A percentile compares a stretch with the other conserved stretches of the same genome.
Conservation (phyloP, 2,329 filamentous ascomycete genomes). For the Diaporthe destruens region DNA sequence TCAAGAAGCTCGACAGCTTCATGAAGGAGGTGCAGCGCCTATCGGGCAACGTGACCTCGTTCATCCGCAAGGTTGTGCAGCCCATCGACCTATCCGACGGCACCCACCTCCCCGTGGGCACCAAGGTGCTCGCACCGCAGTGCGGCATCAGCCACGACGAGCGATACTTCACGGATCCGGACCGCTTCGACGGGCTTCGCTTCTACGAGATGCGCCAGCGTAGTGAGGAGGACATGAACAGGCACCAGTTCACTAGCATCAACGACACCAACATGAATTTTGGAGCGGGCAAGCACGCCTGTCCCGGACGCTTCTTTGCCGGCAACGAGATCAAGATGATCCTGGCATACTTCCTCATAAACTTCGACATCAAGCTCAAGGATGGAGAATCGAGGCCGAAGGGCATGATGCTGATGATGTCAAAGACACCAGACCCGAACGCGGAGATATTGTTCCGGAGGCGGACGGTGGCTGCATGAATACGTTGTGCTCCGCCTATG, state of each 20-base stretch:
- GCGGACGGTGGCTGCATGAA: conserved; percentile 46
- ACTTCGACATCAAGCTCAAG: conserved; percentile 57
- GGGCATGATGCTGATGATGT: conserved; percentile 55
- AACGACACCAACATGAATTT: conserved; percentile 60
- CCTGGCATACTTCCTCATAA: conserved; percentile 56
- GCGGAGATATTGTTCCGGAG: conserved; percentile 56
- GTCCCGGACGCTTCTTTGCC: conserved; percentile 63
- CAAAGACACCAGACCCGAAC: conserved; percentile 56
- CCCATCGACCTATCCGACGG: conserved; percentile 61
- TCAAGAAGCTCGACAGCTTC: conserved; percentile 63
- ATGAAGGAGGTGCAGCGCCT: conserved; percentile 59
- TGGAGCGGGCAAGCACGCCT: conserved; percentile 61
- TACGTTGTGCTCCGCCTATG: background rate
- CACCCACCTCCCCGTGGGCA: conserved; percentile 57
- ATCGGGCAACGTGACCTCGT: conserved; percentile 58
- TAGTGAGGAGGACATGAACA: conserved; percentile 53
- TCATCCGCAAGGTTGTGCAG: conserved; percentile 60
- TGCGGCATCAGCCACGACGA: conserved; percentile 58
- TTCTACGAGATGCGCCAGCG: conserved; percentile 60
- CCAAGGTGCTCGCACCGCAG: conserved; percentile 56
- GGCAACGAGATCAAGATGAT: conserved; percentile 60
- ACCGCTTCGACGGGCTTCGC: conserved; percentile 62
- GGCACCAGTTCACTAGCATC: conserved; percentile 59
- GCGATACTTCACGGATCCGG: conserved; percentile 55
- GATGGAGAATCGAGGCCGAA: conserved; percentile 55